phyloP scores from a whole-genome alignment of 805 yeast species.

The Sugiyamaella valdiviana region DNA sequence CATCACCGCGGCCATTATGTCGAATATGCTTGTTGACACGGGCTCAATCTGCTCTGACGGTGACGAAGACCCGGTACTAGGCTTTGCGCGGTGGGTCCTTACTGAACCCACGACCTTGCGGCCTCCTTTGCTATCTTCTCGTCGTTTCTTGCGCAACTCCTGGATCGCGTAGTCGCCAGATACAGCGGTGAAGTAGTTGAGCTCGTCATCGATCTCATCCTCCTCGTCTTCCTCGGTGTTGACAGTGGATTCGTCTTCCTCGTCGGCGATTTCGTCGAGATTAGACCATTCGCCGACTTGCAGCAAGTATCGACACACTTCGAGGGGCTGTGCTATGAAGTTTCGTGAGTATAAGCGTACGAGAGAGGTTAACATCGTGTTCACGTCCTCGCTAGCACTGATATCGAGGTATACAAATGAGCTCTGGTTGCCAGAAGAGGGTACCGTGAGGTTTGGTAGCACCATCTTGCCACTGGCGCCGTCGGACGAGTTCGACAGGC shows the following conservation, averaged over 20 bases:
- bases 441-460: not conserved
- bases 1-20: conserved; percentile 45
- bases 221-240: conserved; percentile 26
- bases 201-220: conserved; percentile 38
- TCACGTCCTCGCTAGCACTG: conserved; percentile 44
- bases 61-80: not conserved
- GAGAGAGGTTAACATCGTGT: conserved; percentile 54
- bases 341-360: conserved; percentile 63
- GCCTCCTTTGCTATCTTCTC: conserved; percentile 3
- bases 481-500: conserved; percentile 25
- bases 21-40: conserved; percentile 29
- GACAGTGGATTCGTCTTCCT: conserved; percentile 10
- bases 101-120: conserved; percentile 6
- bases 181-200: conserved; percentile 38
- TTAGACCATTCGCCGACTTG: conserved; percentile 60
- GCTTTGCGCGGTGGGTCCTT: conserved; percentile 4
- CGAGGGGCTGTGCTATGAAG: conserved; percentile 80
- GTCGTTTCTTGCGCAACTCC: conserved; percentile 6
- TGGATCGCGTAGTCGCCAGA: conserved; percentile 19
- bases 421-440: conserved; percentile 27
- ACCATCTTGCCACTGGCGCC: conserved; percentile 20
- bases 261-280: conserved; percentile 3
- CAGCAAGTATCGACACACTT: conserved; percentile 65
- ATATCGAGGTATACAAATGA: conserved; percentile 44
- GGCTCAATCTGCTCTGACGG: conserved; percentile 15